Evolutionary conservation across 306 rosid species (phyloP), one percentile per base, ranked within the genome.

Genomic region (Vachellia collinsii): DNA sequence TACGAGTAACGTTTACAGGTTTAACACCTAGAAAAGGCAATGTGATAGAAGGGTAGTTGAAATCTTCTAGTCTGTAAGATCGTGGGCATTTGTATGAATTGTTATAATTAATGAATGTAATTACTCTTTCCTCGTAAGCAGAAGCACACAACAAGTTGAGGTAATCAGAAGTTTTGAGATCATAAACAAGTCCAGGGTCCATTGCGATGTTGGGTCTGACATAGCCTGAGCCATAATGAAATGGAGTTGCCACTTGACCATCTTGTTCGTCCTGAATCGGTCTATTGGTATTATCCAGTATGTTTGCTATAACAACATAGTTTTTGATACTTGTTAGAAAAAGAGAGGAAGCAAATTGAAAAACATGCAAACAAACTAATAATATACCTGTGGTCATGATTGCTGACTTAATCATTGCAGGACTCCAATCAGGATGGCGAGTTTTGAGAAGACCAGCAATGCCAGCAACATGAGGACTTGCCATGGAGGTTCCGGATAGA

Each of bases 101-200:
- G n/a, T 62, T 62, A 13, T 4, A 62, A 13, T 62, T 61, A 13
- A 61, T 4, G 39, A n/a, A 5, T 4, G 3, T 3, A 12, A 62
- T 17, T 62, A 34, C 0, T 5, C 9, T 12, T 29, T 34, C 68
- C 19, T 62, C 19, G n/a, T 62, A 62, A 1, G n/a, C 68, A 29
- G 19, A 34, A 12, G 9, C 41, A 29, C 68, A 62, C 34, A 62
- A 34, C 41, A 25, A 13, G n/a, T 62, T 62, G 19, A 62, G 36
- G 68, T 29, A 62, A 62, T 62, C 68, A 12, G n/a, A 12, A 5
- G 9, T 0, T 1, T 5, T 62, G 8, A 62, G 19, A 13, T 62
- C 68, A 62, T 62, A 62, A 62, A 62, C 68, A 62, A 62, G 68
- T 12, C 68, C 68, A 11, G 68, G 68, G 39, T 62, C 68, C 2